A percentile compares a stretch with the other conserved stretches of the same genome.
These are phyloP conservation scores for Alloascoidea hylecoeti DNA, from an alignment of 805 yeast species.

Conservation along the genomic window DNA sequence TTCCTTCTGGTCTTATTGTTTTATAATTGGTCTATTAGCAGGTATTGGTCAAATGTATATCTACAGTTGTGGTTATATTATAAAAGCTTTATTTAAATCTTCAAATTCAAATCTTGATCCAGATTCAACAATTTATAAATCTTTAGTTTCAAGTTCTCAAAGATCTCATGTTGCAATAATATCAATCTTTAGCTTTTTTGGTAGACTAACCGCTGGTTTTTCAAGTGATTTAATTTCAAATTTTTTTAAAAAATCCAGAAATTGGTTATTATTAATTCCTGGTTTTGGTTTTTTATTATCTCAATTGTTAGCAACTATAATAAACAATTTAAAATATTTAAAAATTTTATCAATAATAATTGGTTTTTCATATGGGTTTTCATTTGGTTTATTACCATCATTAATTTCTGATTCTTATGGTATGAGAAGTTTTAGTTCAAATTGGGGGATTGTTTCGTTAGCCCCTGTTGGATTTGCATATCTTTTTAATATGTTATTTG, in stretches of 20 bases:
- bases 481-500: slow-evolving; percentile 47
- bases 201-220: neutral
- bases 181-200: neutral
- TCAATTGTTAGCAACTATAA: slow-evolving; percentile 31
- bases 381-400: slow-evolving; percentile 64
- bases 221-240: slow-evolving; percentile 36
- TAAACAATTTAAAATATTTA: slow-evolving; percentile 21
- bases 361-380: slow-evolving; percentile 62
- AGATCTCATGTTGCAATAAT: neutral
- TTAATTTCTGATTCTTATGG: slow-evolving; percentile 63
- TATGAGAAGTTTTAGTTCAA: slow-evolving; percentile 46
- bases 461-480: slow-evolving; percentile 54
- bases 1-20: slow-evolving; percentile 35
- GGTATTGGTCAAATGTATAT: slow-evolving; percentile 69
- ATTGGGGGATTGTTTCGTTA: slow-evolving; percentile 60
- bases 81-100: slow-evolving; percentile 32
- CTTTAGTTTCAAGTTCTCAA: neutral
- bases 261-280: slow-evolving; percentile 42
- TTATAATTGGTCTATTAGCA: slow-evolving; percentile 37
- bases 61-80: slow-evolving; percentile 60
- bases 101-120: neutral
- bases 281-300: slow-evolving; percentile 29
- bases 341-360: slow-evolving; percentile 36
- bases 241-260: slow-evolving; percentile 29
- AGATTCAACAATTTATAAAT: too few relatives aligned